These are phyloP conservation scores for Emmonsiellopsis sp. DNA, from an alignment of 2,329 filamentous ascomycete species.

Conservation along the genomic window DNA sequence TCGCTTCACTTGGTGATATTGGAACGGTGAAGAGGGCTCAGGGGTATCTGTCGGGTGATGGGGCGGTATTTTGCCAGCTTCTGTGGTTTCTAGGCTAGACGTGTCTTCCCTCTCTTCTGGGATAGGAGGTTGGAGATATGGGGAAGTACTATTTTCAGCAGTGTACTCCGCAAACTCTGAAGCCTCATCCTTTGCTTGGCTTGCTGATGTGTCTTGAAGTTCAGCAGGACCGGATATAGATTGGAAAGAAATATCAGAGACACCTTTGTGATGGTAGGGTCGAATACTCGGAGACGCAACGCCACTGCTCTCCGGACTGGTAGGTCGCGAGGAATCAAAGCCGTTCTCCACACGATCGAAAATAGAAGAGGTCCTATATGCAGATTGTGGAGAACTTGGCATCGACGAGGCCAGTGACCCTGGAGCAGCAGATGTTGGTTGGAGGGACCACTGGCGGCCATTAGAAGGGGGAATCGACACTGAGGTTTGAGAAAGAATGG, in stretches of 20 bases:
- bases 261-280: conserved; percentile 48
- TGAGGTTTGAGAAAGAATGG: conserved; percentile 54
- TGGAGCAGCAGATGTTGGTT: conserved; percentile 53
- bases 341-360: conserved; percentile 64
- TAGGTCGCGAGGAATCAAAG: conserved; percentile 61
- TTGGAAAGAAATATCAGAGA: conserved; percentile 47
- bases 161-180: neutral
- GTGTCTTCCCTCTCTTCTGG: conserved; percentile 30
- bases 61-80: neutral
- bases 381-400: conserved; percentile 72
- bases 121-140: conserved; percentile 24
- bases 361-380: conserved; percentile 59
- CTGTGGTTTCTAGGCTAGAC: neutral
- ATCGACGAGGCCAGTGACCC: conserved; percentile 58
- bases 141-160: neutral
- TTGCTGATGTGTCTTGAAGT: neutral
- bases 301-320: conserved; percentile 70
- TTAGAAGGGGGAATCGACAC: conserved; percentile 47
- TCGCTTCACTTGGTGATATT: conserved; percentile 47
- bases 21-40: conserved; percentile 13
- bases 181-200: neutral
- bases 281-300: conserved; percentile 55
- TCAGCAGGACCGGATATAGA: conserved; percentile 8
- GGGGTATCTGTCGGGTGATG: neutral
- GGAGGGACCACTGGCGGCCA: conserved; percentile 52